Evolutionary conservation across 345 rosid genomes (phyloP), one percentile per base, ranked within the genome.

Genomic region (Xanthoceras sorbifolium): DNA sequence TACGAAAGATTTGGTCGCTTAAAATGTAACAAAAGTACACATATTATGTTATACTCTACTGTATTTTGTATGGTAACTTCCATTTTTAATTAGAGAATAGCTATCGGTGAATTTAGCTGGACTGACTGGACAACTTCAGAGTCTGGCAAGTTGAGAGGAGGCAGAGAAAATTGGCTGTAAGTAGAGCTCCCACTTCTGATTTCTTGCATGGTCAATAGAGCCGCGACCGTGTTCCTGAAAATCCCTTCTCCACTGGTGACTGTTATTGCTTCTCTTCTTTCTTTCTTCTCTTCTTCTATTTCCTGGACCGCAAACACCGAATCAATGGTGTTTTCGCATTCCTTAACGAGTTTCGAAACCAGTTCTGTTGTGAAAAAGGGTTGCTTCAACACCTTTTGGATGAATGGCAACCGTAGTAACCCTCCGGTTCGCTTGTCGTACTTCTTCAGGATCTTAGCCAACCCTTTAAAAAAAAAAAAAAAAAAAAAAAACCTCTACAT

Each of bases 111-210:
- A 64, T 65, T 85, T 59, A 87, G 73, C 10, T 87, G 92, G 4
- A 83, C 40, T 10, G 85, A 79, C 2, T 67, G 89, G 62, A 86
- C 62, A 8, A 89, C 63, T 59, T 91, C 90, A 61, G 89, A 76
- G 12, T 91, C 97, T 0, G 93, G 81, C 28, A 92, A 59, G 31
- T 88, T 87, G 17, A 93, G 78, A 28, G 98, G 98, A 65, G 98
- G 97, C 71, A 93, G 84, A 22, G 98, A 94, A 78, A 85, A 89
- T 12, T 81, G 86, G 26, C 88, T 67, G 59, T 84, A 82, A 54
- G 98, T 93, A 3, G 99, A 94, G 77, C 98, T 94, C 7, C 90
- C 90, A 63, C 88, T 87, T 81, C 98, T 86, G 72, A 91, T 93
- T 72, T 94, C 97, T 69, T 84, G 87, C 97, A 93, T 91, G 2